phyloP scores from a whole-genome alignment of 306 rosid genomes.

The Phaseolus lunatus region DNA sequence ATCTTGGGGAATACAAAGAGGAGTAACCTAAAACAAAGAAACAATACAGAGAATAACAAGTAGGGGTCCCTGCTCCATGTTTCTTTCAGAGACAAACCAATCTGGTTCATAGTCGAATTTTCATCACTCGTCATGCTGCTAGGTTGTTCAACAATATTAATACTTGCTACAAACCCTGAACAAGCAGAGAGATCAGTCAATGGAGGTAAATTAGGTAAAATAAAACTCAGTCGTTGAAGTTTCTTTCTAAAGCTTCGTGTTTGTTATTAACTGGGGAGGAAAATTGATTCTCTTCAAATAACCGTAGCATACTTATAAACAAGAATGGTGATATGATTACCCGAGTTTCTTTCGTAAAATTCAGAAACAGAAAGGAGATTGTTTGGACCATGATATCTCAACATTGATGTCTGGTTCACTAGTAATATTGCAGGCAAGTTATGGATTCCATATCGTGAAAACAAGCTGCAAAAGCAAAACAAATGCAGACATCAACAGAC shows the following conservation, averaged over 20 bases:
- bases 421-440: conserved; percentile 79
- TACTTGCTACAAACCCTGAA: conserved; percentile 66
- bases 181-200: conserved; percentile 27
- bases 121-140: conserved; percentile 42
- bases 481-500: conserved; percentile 3
- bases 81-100: conserved; percentile 53
- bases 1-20: conserved; percentile 54
- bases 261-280: not conserved
- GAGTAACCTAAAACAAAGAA: conserved; percentile 66
- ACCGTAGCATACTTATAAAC: not conserved
- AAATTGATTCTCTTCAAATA: not conserved
- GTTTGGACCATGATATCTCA: conserved; percentile 69
- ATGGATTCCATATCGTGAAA: conserved; percentile 77
- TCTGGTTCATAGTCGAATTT: conserved; percentile 36
- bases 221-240: conserved; percentile 2
- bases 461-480: conserved; percentile 59
- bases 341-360: conserved; percentile 69
- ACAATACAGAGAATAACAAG: conserved; percentile 60
- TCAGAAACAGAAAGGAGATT: conserved; percentile 54
- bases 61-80: conserved; percentile 61
- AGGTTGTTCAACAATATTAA: conserved; percentile 43
- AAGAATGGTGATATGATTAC: conserved; percentile 51
- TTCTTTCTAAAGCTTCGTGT: not conserved
- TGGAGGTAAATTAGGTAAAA: conserved; percentile 1
- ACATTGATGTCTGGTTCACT: conserved; percentile 69